Base-by-base conservation (phyloP, 106 monocot species). In the Narthecium ossifragum region DNA sequence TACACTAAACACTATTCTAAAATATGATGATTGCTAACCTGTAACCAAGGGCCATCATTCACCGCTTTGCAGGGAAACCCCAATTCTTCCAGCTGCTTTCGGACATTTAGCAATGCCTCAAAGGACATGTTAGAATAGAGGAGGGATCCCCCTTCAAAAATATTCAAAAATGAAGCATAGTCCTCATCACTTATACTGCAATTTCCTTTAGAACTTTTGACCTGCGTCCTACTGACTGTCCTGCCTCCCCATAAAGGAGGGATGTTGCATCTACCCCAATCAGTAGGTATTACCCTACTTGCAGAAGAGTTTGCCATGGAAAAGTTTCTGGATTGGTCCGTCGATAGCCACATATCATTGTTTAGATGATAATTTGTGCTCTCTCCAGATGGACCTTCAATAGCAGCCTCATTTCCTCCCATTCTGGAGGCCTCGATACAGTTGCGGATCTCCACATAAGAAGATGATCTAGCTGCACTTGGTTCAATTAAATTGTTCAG, bases 1-100 rank as follows among this genome's bases (percentile, higher is more conserved):
- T 15, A 46, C 15, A 46, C 7, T 22, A 60, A 34, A 22, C 28
- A 17, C 1, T 48, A 51, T 31, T 6, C 26, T 31, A 28, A 63
- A 56, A 31, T 25, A 23, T 40, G 1, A 24, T 32, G 30, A 28
- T 8, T 57, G 5, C 60, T 67, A 20, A 98, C 98, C 87, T 98
- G 98, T 47, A 98, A 70, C 98, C 98, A 98, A 58, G 91, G 98
- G 58, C 98, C 98, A 70, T 98, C 98, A 68, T 87, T 91, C 6
- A 91, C 75, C 65, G 98, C 87, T 88, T 91, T 98, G 67, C 98
- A 98, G 51, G 98, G 98, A 77, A 91, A 98, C 31, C 91, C 98
- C 43, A 90, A 73, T 57, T 91, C 98, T 70, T 98, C 98, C 18
- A 98, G 91, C 34, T 88, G 90, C 45, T 85, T 98, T 55, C 98